phyloP scores from a whole-genome alignment of 805 yeast species.

The Metschnikowia similis region DNA sequence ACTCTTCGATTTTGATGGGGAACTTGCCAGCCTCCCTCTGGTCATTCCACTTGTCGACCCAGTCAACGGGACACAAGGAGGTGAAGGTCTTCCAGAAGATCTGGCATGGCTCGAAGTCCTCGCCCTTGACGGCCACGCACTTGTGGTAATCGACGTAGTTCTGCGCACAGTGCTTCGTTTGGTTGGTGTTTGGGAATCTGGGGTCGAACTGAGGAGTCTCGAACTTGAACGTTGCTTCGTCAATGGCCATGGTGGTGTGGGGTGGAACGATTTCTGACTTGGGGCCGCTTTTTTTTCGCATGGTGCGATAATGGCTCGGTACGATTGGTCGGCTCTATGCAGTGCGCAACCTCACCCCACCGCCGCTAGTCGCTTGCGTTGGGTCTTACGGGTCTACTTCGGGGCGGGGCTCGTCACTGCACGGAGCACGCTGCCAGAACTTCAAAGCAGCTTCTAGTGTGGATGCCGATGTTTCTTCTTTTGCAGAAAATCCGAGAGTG shows the following conservation, averaged over 20 bases:
- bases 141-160: slow-evolving; percentile 96
- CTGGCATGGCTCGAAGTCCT: slow-evolving; percentile 96
- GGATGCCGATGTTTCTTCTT: too few species aligned
- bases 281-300: slow-evolving; percentile 6
- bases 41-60: slow-evolving; percentile 86
- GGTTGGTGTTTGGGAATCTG: slow-evolving; percentile 87
- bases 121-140: slow-evolving; percentile 95
- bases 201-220: slow-evolving; percentile 38
- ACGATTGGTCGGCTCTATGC: slow-evolving; percentile 16
- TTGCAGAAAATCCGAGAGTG: too few species aligned
- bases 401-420: too few species aligned
- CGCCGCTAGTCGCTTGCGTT: neutral
- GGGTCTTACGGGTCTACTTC: too few species aligned
- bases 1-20: slow-evolving; percentile 34
- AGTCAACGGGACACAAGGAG: slow-evolving; percentile 78
- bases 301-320: slow-evolving; percentile 20
- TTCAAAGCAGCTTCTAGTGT: neutral
- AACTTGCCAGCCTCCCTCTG: slow-evolving; percentile 62
- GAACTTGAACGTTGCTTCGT: slow-evolving; percentile 37
- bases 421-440: neutral
- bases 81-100: slow-evolving; percentile 89
- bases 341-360: neutral
- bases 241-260: slow-evolving; percentile 29
- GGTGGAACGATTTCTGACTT: neutral
- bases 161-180: slow-evolving; percentile 98